A percentile compares a stretch with the other conserved stretches of the same genome.
Conservation (phyloP, 805 yeast species). For the Debaryomyces hansenii region DNA sequence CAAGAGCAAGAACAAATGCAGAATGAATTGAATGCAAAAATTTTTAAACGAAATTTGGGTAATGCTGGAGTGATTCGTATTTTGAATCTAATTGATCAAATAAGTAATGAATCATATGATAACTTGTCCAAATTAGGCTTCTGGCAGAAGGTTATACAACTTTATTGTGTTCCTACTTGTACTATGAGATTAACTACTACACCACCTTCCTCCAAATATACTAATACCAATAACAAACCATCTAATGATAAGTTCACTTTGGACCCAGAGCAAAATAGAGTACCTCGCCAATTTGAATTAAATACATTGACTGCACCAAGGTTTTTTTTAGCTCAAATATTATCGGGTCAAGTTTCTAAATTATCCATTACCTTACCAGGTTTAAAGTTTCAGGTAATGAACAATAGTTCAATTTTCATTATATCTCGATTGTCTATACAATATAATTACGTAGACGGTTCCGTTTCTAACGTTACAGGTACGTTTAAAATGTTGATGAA, state of each 20-base stretch:
- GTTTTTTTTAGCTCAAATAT: slow-evolving; percentile 52
- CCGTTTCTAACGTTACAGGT: slow-evolving; percentile 62
- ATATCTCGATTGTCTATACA: slow-evolving; percentile 27
- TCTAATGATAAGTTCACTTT: background rate
- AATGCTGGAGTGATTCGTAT: slow-evolving; percentile 43
- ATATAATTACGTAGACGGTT: slow-evolving; percentile 63
- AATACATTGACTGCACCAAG: slow-evolving; percentile 65
- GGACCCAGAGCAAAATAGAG: background rate
- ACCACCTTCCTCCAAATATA: slow-evolving; percentile 4
- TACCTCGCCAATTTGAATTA: slow-evolving; percentile 54
- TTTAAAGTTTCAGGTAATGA: slow-evolving; percentile 38
- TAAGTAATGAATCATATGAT: slow-evolving; percentile 32
- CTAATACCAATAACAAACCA: background rate
- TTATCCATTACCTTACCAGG: slow-evolving; percentile 35
- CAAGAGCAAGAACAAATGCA: slow-evolving; percentile 18
- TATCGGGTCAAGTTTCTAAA: slow-evolving; percentile 39
- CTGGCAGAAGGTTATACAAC: slow-evolving; percentile 36
- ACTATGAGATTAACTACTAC: slow-evolving; percentile 29
- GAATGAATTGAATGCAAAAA: slow-evolving; percentile 32
- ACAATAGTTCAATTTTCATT: slow-evolving; percentile 38
- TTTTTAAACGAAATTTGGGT: slow-evolving; percentile 40
- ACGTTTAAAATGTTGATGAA: slow-evolving; percentile 62
- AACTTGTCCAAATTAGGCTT: slow-evolving; percentile 29
- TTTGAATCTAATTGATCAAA: slow-evolving; percentile 39
- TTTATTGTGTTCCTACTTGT: slow-evolving; percentile 32